Evolutionary conservation across 2,329 filamentous ascomycete genomes (phyloP).

Genomic region (Colletotrichum eremochloae): DNA sequence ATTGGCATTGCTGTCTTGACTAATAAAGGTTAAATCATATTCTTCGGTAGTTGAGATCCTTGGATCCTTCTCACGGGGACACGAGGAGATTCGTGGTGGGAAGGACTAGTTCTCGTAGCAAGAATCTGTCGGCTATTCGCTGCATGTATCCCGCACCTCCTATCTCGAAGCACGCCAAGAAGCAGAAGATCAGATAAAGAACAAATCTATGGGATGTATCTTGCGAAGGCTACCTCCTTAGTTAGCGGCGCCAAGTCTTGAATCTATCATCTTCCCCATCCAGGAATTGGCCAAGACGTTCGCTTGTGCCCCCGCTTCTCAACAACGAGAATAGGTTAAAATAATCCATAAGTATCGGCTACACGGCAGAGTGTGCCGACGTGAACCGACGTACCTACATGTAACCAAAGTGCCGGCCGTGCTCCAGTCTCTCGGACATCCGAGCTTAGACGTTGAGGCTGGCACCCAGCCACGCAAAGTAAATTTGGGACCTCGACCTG

Average conservation of each 20-base stretch:
- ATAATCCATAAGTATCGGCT: slow-evolving; percentile 20
- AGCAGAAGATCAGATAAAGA: neutral
- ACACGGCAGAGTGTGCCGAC: slow-evolving; percentile 13
- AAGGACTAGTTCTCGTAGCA: neutral
- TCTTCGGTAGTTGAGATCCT: neutral
- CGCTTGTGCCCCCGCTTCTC: neutral
- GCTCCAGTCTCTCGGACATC: slow-evolving; percentile 26
- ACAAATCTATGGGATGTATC: neutral
- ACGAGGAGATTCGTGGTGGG: neutral
- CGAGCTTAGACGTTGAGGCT: slow-evolving; percentile 9
- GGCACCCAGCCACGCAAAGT: slow-evolving; percentile 2
- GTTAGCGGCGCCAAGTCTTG: neutral
- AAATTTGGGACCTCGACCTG: neutral
- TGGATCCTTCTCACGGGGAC: neutral
- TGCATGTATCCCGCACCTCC: too few species aligned
- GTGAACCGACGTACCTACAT: neutral
- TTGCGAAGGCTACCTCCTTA: neutral
- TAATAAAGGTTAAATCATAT: neutral
- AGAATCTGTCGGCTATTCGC: neutral
- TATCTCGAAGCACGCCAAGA: neutral
- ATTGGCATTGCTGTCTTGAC: too few species aligned
- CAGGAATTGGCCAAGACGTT: neutral
- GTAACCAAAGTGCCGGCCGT: slow-evolving; percentile 5
- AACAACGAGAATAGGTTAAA: neutral
- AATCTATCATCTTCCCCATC: neutral